These are phyloP conservation scores for Candida loeiensis DNA, from an alignment of 805 yeast species.

Conservation along the genomic window DNA sequence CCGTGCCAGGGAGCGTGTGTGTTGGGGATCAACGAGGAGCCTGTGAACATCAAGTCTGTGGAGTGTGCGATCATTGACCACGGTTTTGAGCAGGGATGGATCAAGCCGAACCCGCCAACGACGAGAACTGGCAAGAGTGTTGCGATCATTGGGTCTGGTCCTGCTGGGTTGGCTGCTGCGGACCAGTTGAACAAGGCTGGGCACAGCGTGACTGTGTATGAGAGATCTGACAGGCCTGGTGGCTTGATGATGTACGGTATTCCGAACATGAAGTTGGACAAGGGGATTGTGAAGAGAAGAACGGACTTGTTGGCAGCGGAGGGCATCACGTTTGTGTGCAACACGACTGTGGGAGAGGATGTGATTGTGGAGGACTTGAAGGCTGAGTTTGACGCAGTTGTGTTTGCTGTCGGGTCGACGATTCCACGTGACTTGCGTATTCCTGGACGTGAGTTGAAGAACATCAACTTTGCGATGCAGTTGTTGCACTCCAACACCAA, in stretches of 20 bases:
- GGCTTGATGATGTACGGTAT: slow-evolving; percentile 98
- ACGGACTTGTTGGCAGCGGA: slow-evolving; percentile 85
- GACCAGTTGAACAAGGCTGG: slow-evolving; percentile 97
- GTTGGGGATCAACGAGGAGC: slow-evolving; percentile 87
- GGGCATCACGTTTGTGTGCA: slow-evolving; percentile 77
- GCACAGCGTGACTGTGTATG: slow-evolving; percentile 86
- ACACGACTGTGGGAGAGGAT: slow-evolving; percentile 82
- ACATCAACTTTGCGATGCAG: slow-evolving; percentile 94
- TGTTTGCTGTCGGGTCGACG: slow-evolving; percentile 91
- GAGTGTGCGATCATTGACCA: slow-evolving; percentile 96
- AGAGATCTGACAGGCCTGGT: slow-evolving; percentile 93
- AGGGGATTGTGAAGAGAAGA: slow-evolving; percentile 88
- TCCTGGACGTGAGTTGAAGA: slow-evolving; percentile 87
- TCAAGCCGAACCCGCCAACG: slow-evolving; percentile 75
- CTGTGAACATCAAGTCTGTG: slow-evolving; percentile 94
- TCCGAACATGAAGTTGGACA: slow-evolving; percentile 98
- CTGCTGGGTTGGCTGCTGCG: slow-evolving; percentile 95
- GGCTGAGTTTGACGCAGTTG: slow-evolving; percentile 70
- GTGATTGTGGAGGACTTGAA: slow-evolving; percentile 67
- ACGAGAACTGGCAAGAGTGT: slow-evolving; percentile 79
- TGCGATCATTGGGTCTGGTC: slow-evolving; percentile 94
- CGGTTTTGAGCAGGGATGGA: slow-evolving; percentile 97
- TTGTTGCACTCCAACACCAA: slow-evolving; percentile 83
- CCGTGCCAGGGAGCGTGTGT: slow-evolving; percentile 97
- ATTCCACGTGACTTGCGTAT: slow-evolving; percentile 93